A percentile compares a stretch with the other conserved stretches of the same genome.
These are phyloP conservation scores for Coemansia reversa DNA, from an alignment of 192 early-diverging fungal genomes.

Conservation along the genomic window DNA sequence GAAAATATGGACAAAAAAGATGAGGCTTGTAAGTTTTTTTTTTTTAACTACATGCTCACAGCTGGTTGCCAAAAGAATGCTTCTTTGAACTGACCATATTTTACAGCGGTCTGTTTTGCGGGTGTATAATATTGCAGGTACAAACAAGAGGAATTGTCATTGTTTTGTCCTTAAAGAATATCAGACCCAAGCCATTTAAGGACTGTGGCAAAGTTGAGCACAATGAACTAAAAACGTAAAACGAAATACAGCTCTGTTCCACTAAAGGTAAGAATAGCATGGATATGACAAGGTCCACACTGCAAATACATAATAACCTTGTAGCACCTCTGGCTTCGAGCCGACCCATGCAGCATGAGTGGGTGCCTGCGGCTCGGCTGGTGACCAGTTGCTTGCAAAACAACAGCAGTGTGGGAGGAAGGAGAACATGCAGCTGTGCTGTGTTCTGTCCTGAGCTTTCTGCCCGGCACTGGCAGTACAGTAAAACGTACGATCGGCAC, in stretches of 20 bases:
- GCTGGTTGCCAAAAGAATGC: neutral
- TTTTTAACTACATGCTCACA: neutral
- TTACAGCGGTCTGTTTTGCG: neutral
- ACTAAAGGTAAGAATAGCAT: neutral
- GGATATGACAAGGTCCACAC: neutral
- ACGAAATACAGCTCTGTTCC: neutral
- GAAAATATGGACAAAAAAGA: neutral
- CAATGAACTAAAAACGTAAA: neutral
- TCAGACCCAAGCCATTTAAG: neutral
- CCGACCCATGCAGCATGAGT: neutral
- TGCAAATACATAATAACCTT: neutral
- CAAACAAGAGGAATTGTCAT: neutral
- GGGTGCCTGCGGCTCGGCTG: neutral
- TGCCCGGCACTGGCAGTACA: neutral
- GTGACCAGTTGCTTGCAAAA: neutral
- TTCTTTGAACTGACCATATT: neutral
- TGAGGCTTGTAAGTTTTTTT: neutral
- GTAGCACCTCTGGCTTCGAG: neutral
- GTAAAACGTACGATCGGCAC: neutral
- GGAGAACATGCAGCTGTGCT: neutral
- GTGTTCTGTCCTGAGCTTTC: neutral
- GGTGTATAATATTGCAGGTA: neutral
- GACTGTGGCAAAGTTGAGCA: neutral
- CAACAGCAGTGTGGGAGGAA: neutral
- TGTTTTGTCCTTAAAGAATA: neutral